Percentiles rank a stretch among this genome's conserved stretches.
Conservation (phyloP, 140 eudicot genomes). For the Anethum foeniculum region DNA sequence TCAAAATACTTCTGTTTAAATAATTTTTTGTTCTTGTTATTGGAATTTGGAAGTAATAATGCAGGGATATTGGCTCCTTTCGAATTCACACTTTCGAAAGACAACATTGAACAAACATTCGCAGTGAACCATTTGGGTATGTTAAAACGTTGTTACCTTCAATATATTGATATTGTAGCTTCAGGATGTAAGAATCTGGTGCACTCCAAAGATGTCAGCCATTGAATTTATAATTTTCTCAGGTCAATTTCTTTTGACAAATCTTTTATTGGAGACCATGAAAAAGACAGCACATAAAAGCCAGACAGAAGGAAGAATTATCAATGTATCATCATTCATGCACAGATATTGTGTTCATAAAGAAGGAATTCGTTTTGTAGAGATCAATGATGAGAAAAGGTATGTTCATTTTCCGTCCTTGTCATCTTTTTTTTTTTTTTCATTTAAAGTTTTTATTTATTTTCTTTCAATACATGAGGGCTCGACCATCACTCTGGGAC, state of each 20-base stretch:
- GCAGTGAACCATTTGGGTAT: slow-evolving; percentile 68
- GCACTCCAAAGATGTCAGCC: not conserved
- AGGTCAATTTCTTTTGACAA: slow-evolving; percentile 78
- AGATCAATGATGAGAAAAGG: slow-evolving; percentile 64
- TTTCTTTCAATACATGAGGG: not conserved
- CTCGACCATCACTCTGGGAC: not conserved
- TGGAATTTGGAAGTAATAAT: slow-evolving; percentile 42
- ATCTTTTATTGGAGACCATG: slow-evolving; percentile 70
- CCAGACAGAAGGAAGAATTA: slow-evolving; percentile 73
- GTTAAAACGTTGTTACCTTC: slow-evolving; percentile 1
- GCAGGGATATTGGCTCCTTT: slow-evolving; percentile 79
- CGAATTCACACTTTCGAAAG: slow-evolving; percentile 45
- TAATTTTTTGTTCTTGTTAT: not conserved
- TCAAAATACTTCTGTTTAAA: not conserved
- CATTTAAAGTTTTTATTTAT: too few relatives aligned
- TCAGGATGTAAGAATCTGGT: not conserved
- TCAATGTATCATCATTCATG: slow-evolving; percentile 57
- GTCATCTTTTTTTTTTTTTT: not conserved
- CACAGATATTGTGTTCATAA: slow-evolving; percentile 29
- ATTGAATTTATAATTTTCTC: not conserved
- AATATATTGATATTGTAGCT: not conserved
- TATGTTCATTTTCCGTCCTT: slow-evolving; percentile 18
- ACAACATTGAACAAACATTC: slow-evolving; percentile 63
- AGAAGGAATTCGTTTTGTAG: slow-evolving; percentile 70
- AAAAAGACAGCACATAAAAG: slow-evolving; percentile 49